Base-by-base conservation (phyloP, 106 monocot species). In the Hemerocallis citrina region DNA sequence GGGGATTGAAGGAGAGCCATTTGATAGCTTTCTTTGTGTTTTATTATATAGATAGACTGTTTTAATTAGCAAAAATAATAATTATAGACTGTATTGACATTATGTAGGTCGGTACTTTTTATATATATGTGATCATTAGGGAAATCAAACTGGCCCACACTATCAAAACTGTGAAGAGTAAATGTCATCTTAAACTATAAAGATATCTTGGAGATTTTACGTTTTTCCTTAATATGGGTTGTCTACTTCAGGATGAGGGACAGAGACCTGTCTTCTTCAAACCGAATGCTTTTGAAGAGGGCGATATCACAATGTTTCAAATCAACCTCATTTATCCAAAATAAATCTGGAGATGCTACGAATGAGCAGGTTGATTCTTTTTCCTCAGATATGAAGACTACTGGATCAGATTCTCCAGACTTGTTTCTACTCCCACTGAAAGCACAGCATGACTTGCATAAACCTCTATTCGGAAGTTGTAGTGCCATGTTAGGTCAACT, bases 371-470 rank as follows among this genome's bases (percentile, higher is more conserved):
- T 17, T 34, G 66, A 68, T 56, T 70, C 79, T 33, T 32, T 37
- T 56, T 37, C 69, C 21, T 20, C 15, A 40, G 34, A 50, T 42
- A 68, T 20, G 36, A 61, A 55, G 37, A 49, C 25, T 25, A 20
- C 56, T 16, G 66, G 65, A 17, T 68, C 61, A 63, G 54, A 60
- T 29, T 52, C 38, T 17, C 73, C 72, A 39, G 72, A 71, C 55
- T 49, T 91, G 59, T 80, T 80, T 70, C 55, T 92, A n/a, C 74
- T 98, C 37, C 92, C 98, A 37, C n/a, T 71, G 7, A 77, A 72
- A 65, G 42, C 38, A 34, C 75, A 55, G 29, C 77, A 88, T 34
- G 61, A 68, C 55, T 42, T 50, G 11, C 55, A 42, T 34, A 64
- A 67, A 30, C 30, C 66, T 57, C 71, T 83, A 35, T 73, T 41